Conservation (phyloP, 345 rosid genomes). For the Eucalyptus albens region DNA sequence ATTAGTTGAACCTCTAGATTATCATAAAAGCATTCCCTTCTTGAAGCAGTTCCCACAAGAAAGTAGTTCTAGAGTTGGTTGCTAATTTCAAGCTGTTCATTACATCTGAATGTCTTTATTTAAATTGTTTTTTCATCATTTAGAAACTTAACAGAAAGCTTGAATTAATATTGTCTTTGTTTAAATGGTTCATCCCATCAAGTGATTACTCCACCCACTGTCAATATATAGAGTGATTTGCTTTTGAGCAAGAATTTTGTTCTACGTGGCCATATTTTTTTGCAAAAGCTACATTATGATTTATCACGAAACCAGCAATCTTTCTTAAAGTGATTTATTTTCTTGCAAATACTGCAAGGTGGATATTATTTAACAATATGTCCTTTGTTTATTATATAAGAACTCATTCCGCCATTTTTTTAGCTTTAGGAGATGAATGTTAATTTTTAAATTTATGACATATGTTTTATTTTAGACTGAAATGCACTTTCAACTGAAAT, state of each 20-base stretch:
- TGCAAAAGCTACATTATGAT: not conserved
- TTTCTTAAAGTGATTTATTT: not conserved
- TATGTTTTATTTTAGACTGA: not conserved
- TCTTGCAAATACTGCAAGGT: too few species aligned
- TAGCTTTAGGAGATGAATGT: not conserved
- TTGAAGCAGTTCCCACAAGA: not conserved
- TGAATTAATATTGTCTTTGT: not conserved
- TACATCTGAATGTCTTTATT: not conserved
- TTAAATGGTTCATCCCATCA: not conserved
- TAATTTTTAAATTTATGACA: not conserved
- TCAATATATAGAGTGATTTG: not conserved
- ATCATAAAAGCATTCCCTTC: not conserved
- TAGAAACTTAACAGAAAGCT: slow-evolving; percentile 69
- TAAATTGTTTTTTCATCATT: not conserved
- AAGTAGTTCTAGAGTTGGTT: not conserved
- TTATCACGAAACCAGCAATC: not conserved
- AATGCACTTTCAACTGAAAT: not conserved
- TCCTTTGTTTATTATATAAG: too few species aligned
- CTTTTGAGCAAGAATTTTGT: not conserved
- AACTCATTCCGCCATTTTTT: not conserved
- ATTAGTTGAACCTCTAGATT: not conserved
- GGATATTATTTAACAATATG: too few species aligned
- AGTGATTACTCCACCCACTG: not conserved
- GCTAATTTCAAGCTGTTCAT: not conserved
- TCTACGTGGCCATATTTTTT: not conserved